Evolutionary conservation across 2,329 filamentous ascomycete genomes (phyloP).

Genomic region (Aureobasidium pullulans): DNA sequence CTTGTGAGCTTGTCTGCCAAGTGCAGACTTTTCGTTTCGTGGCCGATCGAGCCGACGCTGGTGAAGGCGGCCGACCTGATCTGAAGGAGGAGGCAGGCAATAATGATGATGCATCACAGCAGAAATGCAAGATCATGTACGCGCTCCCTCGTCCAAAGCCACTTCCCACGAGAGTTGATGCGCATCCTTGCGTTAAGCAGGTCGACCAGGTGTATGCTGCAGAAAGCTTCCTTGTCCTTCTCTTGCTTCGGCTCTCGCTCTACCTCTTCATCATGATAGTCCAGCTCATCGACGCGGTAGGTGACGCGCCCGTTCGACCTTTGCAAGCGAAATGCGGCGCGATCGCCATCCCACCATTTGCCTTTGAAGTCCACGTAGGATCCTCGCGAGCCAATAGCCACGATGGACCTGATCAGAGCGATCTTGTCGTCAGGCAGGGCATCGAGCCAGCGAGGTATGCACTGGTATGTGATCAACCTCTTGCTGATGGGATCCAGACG

Average conservation of each 20-base stretch:
- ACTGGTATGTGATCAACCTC: slow-evolving; percentile 7
- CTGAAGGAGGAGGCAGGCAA: background rate
- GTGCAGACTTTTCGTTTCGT: no score
- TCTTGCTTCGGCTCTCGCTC: background rate
- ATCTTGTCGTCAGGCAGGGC: background rate
- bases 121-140: slow-evolving; percentile 8
- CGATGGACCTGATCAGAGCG: background rate
- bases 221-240: slow-evolving; percentile 10
- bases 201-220: slow-evolving; percentile 9
- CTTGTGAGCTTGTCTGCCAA: background rate
- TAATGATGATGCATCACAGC: background rate
- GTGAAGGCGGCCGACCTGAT: background rate
- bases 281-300: slow-evolving; percentile 1
- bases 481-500: slow-evolving; percentile 7
- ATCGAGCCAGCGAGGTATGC: slow-evolving; percentile 9
- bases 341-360: slow-evolving; percentile 10
- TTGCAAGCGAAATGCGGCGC: slow-evolving; percentile 5
- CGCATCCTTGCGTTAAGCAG: slow-evolving; percentile 6
- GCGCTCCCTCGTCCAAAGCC: slow-evolving; percentile 8
- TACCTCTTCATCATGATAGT: background rate
- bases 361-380: slow-evolving; percentile 9
- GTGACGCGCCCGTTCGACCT: background rate
- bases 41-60: no score
- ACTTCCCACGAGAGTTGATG: background rate
- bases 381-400: slow-evolving; percentile 7